phyloP scores from a whole-genome alignment of 805 yeast genomes.

The Metschnikowia similis region DNA sequence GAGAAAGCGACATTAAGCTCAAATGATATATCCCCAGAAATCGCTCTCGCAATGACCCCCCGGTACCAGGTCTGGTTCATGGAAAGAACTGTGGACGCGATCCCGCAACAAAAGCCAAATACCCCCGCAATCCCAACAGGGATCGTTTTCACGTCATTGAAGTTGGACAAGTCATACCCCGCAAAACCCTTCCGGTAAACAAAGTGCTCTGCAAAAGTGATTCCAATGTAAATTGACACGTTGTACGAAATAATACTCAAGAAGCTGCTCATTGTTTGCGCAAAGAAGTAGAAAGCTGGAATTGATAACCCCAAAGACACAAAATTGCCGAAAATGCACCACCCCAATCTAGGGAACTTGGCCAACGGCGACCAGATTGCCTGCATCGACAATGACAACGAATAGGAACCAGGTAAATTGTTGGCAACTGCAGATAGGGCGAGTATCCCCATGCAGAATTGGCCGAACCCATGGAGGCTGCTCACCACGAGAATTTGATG shows the following conservation, averaged over 20 bases:
- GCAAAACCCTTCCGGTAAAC: constrained; percentile 23
- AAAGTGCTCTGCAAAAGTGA: constrained; percentile 27
- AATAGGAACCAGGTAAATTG: constrained; percentile 32
- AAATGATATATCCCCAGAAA: constrained; percentile 30
- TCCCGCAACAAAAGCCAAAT: constrained; percentile 27
- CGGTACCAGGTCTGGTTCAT: constrained; percentile 34
- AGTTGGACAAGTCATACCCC: constrained; percentile 25
- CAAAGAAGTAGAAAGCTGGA: constrained; percentile 33
- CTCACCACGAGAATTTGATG: constrained; percentile 25
- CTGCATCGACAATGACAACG: constrained; percentile 27
- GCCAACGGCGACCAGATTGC: constrained; percentile 30
- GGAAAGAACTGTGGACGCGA: constrained; percentile 28
- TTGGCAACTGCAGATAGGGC: constrained; percentile 30
- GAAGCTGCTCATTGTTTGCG: constrained; percentile 28
- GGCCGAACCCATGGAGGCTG: constrained; percentile 29
- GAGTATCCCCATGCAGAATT: constrained; percentile 29
- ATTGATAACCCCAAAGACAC: constrained; percentile 30
- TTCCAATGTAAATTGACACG: constrained; percentile 31
- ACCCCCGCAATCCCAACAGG: constrained; percentile 32
- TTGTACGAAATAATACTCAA: constrained; percentile 30
- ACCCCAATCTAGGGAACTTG: constrained; percentile 29
- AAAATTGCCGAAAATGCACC: constrained; percentile 31
- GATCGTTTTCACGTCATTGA: constrained; percentile 19
- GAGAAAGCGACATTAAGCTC: constrained; percentile 27
- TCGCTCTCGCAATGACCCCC: constrained; percentile 25